Percentiles rank a stretch among this genome's conserved stretches.
Conservation (phyloP, 2,329 filamentous ascomycete genomes). For the Ceratocystis albifundus region DNA sequence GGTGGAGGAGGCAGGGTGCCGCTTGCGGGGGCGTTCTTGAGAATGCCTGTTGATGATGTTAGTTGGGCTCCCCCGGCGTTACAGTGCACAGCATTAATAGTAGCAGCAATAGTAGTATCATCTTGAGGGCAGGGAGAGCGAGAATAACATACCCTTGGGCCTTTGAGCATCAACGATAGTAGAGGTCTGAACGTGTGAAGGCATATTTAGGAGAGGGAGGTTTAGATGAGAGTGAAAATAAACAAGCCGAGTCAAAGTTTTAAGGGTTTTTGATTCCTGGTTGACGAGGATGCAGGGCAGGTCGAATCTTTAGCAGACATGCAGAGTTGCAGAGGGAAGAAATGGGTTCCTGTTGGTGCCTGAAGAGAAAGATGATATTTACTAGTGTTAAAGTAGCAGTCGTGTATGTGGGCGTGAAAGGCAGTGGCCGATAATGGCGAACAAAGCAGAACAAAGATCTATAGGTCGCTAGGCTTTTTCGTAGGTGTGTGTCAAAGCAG, state of each 20-base stretch:
- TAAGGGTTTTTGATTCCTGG: not conserved
- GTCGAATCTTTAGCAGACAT: not conserved
- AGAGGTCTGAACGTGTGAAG: conserved; percentile 16
- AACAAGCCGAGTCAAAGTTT: not conserved
- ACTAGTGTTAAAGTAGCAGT: not conserved
- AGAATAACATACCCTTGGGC: conserved; percentile 35
- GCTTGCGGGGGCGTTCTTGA: conserved; percentile 70
- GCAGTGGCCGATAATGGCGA: not conserved
- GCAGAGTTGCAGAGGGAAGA: not conserved
- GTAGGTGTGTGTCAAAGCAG: not conserved
- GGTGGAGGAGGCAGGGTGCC: conserved; percentile 36
- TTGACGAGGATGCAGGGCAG: not conserved
- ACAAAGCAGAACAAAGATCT: not conserved
- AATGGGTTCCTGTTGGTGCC: not conserved
- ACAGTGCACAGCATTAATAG: not conserved
- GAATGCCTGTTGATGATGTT: conserved; percentile 53
- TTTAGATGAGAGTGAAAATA: not conserved
- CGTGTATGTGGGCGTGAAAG: not conserved
- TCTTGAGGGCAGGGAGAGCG: not conserved
- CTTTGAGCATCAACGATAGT: conserved; percentile 31
- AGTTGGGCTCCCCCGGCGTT: not conserved
- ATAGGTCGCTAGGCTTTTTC: not conserved
- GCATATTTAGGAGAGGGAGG: conserved; percentile 17
- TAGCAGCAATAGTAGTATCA: not conserved
- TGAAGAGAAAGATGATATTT: not conserved